Conservation (phyloP, 352 stramenopile species). For the Phytophthora agathidicida region DNA sequence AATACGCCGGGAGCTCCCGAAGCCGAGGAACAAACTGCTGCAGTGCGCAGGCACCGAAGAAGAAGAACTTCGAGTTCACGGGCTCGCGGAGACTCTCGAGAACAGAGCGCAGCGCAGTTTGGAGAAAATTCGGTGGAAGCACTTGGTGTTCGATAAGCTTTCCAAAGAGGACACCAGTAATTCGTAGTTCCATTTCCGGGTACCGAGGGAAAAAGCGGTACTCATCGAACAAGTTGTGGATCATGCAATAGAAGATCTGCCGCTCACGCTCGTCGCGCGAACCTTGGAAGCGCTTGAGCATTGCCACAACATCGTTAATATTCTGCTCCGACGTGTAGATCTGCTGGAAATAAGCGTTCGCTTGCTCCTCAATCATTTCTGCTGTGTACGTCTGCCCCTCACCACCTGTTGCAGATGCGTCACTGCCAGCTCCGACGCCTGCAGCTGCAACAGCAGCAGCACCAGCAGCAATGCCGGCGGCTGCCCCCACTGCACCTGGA, state of each 20-base stretch:
- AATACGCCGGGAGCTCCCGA: slow-evolving; percentile 98
- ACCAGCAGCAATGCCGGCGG: slow-evolving; percentile 17
- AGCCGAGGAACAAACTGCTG: slow-evolving; percentile 98
- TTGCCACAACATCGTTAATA: slow-evolving; percentile 97
- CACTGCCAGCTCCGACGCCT: slow-evolving; percentile 14
- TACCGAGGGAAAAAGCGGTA: slow-evolving; percentile 99
- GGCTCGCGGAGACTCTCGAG: slow-evolving; percentile 96
- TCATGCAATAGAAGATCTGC: slow-evolving; percentile 99
- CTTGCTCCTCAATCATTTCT: slow-evolving; percentile 98
- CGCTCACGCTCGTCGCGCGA: slow-evolving; percentile 96
- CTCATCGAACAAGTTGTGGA: slow-evolving; percentile 99
- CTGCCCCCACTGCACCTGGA: slow-evolving; percentile 6
- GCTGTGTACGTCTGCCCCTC: slow-evolving; percentile 68
- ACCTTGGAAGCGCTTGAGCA: slow-evolving; percentile 98
- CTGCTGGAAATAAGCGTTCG: slow-evolving; percentile 99
- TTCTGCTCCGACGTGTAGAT: slow-evolving; percentile 99
- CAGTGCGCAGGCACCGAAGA: slow-evolving; percentile 98
- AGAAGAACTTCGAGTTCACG: slow-evolving; percentile 98
- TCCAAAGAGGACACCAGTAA: slow-evolving; percentile 98
- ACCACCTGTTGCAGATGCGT: slow-evolving; percentile 21
- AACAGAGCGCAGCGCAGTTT: slow-evolving; percentile 97
- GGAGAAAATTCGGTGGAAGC: slow-evolving; percentile 97
- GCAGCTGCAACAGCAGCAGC: slow-evolving; percentile 4
- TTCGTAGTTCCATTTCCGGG: slow-evolving; percentile 98
- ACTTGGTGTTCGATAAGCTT: slow-evolving; percentile 99